Base-by-base conservation (phyloP, 768 basidiomycete genomes). In the Tubosaeta sp. region DNA sequence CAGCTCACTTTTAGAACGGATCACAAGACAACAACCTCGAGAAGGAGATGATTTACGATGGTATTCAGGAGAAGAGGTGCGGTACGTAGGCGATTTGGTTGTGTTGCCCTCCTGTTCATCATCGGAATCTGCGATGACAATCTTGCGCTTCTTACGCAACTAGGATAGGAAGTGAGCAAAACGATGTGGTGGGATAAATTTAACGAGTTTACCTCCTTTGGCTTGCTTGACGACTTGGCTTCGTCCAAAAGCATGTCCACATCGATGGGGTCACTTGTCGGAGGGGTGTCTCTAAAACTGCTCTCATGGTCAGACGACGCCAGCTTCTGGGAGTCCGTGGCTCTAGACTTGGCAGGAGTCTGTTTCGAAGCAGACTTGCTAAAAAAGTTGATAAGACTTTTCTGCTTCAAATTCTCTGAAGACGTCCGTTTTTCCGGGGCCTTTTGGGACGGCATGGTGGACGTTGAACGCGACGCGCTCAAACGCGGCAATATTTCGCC, bases 251-350 rank as follows among this genome's bases (percentile, higher is more conserved):
- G 55, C 81, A 88, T 83, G 62, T 90, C 87, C 10, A 90, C 77
- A 56, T 91, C 87, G 50, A 90, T 79, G 25, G 80, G 74, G 50
- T 90, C 87, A 56, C 87, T 90, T 3, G 87, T 87, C 0, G 87
- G 87, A 24, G 89, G 88, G 2, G 86, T 87, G 14, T 79, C 76
- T 25, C 69, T 71, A 35, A 60, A 48, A 55, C 75, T 84, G 45
- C 72, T 74, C 18, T 70, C 72, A 19, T 69, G 71, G 21, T 80
- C 80, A 39, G 81, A 84, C 16, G 74, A 76, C 30, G 61, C 69
- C 8, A 68, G 70, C 11, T 25, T 41, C 18, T 77, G 76, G 8
- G 43, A 31, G n/a, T 19, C 19, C 30, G 4, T 7, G 19, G 58
- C 60, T 45, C 51, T 62, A 13, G 62, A 45, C 49, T 44, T 38